These are phyloP conservation scores for Glycine latifolia DNA, from an alignment of 306 rosid genomes.

Conservation along the genomic window DNA sequence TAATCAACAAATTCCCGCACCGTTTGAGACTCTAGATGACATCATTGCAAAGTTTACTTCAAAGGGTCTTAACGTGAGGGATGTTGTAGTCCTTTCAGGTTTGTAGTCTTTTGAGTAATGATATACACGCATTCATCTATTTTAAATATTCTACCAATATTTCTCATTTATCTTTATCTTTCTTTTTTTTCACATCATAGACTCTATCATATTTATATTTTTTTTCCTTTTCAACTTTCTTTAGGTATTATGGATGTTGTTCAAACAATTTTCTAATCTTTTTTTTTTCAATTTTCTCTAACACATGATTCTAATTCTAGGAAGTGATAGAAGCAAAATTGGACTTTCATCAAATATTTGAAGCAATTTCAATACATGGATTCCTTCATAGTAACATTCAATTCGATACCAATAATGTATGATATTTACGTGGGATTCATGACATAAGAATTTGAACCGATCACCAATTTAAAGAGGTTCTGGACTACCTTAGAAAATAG, in stretches of 20 bases:
- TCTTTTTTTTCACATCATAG: too few species aligned
- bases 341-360: not conserved
- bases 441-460: not conserved
- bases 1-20: constrained; percentile 66
- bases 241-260: too few species aligned
- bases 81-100: constrained; percentile 80
- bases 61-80: constrained; percentile 72
- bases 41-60: constrained; percentile 66
- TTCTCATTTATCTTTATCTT: too few species aligned
- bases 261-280: too few species aligned
- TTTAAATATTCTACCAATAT: too few species aligned
- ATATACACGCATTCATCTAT: too few species aligned
- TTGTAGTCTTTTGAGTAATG: not conserved
- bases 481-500: not conserved
- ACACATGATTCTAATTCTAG: not conserved
- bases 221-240: too few species aligned
- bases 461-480: not conserved
- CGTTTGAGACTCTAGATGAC: constrained; percentile 57
- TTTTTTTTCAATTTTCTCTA: too few species aligned
- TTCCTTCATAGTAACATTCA: not conserved
- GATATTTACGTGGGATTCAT: not conserved
- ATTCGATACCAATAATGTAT: not conserved
- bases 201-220: too few species aligned
- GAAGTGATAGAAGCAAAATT: not conserved
- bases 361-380: not conserved